Evolutionary conservation across 768 basidiomycete species (phyloP).

Genomic region (Termitomyces sp.): DNA sequence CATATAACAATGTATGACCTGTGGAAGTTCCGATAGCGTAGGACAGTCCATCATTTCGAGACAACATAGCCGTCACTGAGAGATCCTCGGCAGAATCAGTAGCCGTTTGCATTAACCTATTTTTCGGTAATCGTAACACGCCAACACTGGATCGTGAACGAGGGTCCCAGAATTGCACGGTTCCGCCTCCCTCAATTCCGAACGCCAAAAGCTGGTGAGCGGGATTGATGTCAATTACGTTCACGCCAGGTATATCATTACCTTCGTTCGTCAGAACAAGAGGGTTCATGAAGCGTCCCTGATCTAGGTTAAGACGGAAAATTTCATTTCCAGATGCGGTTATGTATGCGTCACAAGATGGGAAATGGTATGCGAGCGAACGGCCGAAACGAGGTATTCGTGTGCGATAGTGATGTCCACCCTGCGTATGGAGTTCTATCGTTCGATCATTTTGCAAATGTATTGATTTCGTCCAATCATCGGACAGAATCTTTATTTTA

Average conservation of each 20-base stretch:
- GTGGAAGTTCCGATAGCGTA: constrained; percentile 94
- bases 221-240: constrained; percentile 87
- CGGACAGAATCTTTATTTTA: constrained; percentile 71
- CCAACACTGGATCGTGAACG: constrained; percentile 77
- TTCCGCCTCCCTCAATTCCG: constrained; percentile 81
- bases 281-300: constrained; percentile 89
- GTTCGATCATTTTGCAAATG: constrained; percentile 96
- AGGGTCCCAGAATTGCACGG: constrained; percentile 96
- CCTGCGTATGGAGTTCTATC: constrained; percentile 90
- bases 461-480: constrained; percentile 98
- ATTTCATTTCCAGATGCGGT: constrained; percentile 83
- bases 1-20: constrained; percentile 92
- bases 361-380: constrained; percentile 86
- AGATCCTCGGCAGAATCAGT: constrained; percentile 27
- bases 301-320: constrained; percentile 91
- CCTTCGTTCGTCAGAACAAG: constrained; percentile 50
- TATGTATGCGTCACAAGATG: constrained; percentile 87
- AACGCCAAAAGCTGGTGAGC: constrained; percentile 88
- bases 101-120: constrained; percentile 40
- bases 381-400: constrained; percentile 95
- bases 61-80: constrained; percentile 80
- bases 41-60: constrained; percentile 83
- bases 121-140: constrained; percentile 52
- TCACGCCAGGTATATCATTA: constrained; percentile 73
- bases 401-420: constrained; percentile 87